These are phyloP conservation scores for Pseudocercospora eumusae DNA, from an alignment of 2,329 filamentous ascomycete species.

Conservation along the genomic window DNA sequence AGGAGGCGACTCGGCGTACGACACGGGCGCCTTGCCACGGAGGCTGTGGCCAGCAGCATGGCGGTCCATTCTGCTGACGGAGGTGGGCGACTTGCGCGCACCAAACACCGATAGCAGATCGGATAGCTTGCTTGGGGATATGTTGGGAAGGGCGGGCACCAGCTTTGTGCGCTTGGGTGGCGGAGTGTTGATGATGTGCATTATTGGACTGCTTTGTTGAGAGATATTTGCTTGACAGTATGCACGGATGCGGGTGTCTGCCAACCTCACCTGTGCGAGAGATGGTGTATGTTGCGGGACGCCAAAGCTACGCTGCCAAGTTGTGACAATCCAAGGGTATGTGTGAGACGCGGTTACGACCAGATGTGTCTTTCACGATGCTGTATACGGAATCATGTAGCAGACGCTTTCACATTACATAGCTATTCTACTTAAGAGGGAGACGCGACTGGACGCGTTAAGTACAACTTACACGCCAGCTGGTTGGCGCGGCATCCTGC, in stretches of 20 bases:
- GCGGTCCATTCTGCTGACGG: constrained; percentile 32
- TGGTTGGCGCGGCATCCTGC: constrained; percentile 1
- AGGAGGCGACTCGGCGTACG: constrained; percentile 30
- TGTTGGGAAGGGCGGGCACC: constrained; percentile 19
- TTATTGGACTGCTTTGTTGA: constrained; percentile 1
- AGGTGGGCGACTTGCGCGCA: constrained; percentile 31
- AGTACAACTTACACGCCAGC: neutral
- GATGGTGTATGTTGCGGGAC: neutral
- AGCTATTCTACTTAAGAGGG: no score
- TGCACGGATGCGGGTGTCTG: constrained; percentile 2
- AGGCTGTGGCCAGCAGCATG: constrained; percentile 20
- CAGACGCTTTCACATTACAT: no score
- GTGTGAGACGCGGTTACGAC: neutral
- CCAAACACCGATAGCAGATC: constrained; percentile 36
- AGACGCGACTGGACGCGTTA: neutral
- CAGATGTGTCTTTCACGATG: neutral
- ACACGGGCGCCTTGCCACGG: constrained; percentile 21
- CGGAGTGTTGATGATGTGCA: constrained; percentile 9
- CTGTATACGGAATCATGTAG: no score
- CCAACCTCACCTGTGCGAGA: constrained; percentile 4
- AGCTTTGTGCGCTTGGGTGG: constrained; percentile 31
- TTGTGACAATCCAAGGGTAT: neutral
- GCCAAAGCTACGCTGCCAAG: neutral
- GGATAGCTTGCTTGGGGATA: constrained; percentile 23
- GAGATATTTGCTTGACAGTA: neutral